Evolutionary conservation across 306 rosid genomes (phyloP), one percentile per base, ranked within the genome.

Genomic region (Cyamopsis tetragonoloba): DNA sequence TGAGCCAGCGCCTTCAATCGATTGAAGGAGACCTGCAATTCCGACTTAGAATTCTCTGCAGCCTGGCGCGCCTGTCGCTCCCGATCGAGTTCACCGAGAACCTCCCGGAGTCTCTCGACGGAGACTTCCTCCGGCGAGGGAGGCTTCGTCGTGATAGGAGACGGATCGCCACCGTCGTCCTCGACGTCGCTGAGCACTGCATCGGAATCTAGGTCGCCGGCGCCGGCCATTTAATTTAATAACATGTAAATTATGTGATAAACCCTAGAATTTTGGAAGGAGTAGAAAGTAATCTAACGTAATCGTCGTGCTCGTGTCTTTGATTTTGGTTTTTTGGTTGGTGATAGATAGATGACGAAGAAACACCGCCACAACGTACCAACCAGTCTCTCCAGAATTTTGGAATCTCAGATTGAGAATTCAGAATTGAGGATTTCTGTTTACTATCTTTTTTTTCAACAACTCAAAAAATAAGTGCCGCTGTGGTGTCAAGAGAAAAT

Each of bases 111-210:
- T 57, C 71, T 78, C 54, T 88, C 97, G 9, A 73, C 71, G 37
- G 99, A 88, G 6, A 86, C 68, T 24, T 93, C 89, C 2, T 85
- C 96, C 12, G 80, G 62, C 6, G 82, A 54, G 10, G 90, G 49
- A 60, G 69, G 37, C 28, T 68, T 71, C 0, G 76, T 50, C 22
- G 31, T 30, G 26, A 78, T 72, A 66, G 92, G 84, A 67, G 30
- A 78, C 11, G 91, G 80, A 57, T 88, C 95, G 11, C 83, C 96
- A 17, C 78, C 89, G 61, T 93, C 90, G 65, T 93, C 99, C 59
- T 79, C 83, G 41, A 93, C 96, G 58, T 93, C 99, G 71, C 99
- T 93, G 68, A 93, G 95, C 43, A 93, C 90, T 48, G 90, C 90
- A 73, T 93, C 96, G 44, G 75, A 76, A 69, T 89, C 98, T 2